Evolutionary conservation across 208 protist species (phyloP).

Genomic region (Leishmania martiniquensis): DNA sequence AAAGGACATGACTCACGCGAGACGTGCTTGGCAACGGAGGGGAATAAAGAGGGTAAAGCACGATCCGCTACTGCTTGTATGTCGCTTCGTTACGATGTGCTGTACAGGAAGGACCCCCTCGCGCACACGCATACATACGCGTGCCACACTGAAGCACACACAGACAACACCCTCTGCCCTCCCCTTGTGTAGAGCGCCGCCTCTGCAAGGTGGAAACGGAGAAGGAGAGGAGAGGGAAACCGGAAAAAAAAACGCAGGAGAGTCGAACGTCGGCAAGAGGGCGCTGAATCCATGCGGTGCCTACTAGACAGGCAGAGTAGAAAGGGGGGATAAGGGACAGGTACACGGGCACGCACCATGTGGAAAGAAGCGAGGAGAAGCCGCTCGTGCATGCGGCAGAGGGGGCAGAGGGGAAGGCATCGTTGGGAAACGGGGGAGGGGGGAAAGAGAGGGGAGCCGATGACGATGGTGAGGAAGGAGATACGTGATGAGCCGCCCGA

Average conservation of each 20-base stretch:
- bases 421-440: no score
- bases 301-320: neutral
- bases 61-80: neutral
- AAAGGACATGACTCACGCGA: constrained; percentile 78
- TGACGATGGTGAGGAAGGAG: neutral
- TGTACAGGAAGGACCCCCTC: neutral
- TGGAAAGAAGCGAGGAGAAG: neutral
- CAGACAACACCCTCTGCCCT: neutral
- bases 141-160: neutral
- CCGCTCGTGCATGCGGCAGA: neutral
- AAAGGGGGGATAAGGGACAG: neutral
- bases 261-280: neutral
- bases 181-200: neutral
- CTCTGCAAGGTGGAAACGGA: neutral
- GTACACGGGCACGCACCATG: neutral
- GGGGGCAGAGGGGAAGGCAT: neutral
- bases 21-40: neutral
- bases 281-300: neutral
- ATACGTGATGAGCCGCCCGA: neutral
- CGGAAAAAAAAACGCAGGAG: neutral
- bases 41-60: neutral
- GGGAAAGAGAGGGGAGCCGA: neutral
- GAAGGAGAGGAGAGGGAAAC: neutral
- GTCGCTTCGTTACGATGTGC: neutral
- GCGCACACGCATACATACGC: neutral